Conservation (phyloP, 2,329 filamentous ascomycete species). For the Aspergillus sp. region DNA sequence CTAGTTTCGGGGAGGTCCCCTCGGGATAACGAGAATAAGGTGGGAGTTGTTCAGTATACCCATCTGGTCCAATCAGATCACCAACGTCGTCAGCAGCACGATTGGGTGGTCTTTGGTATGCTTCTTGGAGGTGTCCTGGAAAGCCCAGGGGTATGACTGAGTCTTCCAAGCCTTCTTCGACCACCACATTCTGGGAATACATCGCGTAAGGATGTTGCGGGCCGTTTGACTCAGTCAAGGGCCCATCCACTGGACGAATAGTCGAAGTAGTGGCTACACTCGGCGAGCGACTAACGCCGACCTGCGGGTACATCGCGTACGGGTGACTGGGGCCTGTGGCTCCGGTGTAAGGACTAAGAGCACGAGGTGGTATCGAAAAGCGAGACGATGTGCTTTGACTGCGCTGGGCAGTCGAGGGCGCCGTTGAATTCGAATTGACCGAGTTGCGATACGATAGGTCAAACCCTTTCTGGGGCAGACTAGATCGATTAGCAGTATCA, state of each 20-base stretch:
- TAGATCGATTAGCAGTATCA: constrained; percentile 29
- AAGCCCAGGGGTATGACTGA: constrained; percentile 69
- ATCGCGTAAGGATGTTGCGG: constrained; percentile 84
- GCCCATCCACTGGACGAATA: constrained; percentile 56
- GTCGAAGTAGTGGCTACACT: constrained; percentile 75
- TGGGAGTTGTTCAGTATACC: constrained; percentile 86
- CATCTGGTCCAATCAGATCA: constrained; percentile 82
- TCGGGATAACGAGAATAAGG: constrained; percentile 90
- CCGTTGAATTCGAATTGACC: constrained; percentile 29
- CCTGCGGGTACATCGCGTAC: constrained; percentile 81
- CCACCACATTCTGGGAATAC: constrained; percentile 76
- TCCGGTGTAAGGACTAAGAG: constrained; percentile 67
- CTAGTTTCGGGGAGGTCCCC: constrained; percentile 61
- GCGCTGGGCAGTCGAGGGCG: constrained; percentile 37
- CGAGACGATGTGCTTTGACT: constrained; percentile 47
- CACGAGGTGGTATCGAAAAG: constrained; percentile 45
- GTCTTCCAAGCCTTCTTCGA: constrained; percentile 54
- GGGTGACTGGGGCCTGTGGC: constrained; percentile 76
- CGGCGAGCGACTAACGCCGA: constrained; percentile 55
- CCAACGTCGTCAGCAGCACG: constrained; percentile 73
- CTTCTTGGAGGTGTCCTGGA: constrained; percentile 60
- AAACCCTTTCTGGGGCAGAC: constrained; percentile 36
- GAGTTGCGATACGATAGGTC: constrained; percentile 33
- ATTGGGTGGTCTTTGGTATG: constrained; percentile 71
- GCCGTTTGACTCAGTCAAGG: constrained; percentile 61